A percentile compares a stretch with the other conserved stretches of the same genome.
Evolutionary conservation across 495 filamentous ascomycete species (phyloP).

Genomic region (Neurospora tetrasperma): DNA sequence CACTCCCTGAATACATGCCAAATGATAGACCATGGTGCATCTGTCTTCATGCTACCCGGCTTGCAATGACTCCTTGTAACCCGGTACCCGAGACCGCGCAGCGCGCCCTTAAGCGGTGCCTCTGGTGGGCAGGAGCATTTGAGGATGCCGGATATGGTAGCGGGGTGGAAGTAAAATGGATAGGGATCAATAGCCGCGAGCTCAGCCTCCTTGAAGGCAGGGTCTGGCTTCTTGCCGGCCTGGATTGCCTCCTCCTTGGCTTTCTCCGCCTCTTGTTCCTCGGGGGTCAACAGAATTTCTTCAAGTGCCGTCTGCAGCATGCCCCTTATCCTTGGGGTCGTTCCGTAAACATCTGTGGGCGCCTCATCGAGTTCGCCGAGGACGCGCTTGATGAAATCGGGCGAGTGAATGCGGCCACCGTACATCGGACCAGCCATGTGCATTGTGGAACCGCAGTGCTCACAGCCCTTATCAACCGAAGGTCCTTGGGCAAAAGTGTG

Average conservation of each 20-base stretch:
- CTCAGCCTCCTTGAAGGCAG: slow-evolving; percentile 34
- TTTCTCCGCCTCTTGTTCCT: slow-evolving; percentile 14
- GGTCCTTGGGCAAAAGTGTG: slow-evolving; percentile 63
- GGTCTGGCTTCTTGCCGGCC: slow-evolving; percentile 15
- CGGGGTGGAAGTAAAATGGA: slow-evolving; percentile 83
- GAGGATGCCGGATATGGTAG: slow-evolving; percentile 56
- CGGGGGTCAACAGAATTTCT: slow-evolving; percentile 40
- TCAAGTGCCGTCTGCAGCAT: slow-evolving; percentile 85
- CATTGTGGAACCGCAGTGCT: slow-evolving; percentile 77
- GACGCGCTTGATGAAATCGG: slow-evolving; percentile 66
- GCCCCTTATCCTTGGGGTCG: slow-evolving; percentile 69
- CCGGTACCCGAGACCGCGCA: slow-evolving; percentile 68
- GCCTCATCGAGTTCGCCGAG: slow-evolving; percentile 54
- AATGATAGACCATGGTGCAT: slow-evolving; percentile 77
- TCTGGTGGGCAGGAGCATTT: slow-evolving; percentile 67
- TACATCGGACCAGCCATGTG: slow-evolving; percentile 92
- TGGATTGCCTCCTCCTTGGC: slow-evolving; percentile 2
- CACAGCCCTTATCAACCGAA: slow-evolving; percentile 47
- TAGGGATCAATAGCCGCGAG: slow-evolving; percentile 52
- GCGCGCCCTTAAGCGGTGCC: slow-evolving; percentile 64
- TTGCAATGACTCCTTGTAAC: slow-evolving; percentile 78
- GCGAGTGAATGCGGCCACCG: slow-evolving; percentile 77
- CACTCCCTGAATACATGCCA: slow-evolving; percentile 96
- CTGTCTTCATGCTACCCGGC: slow-evolving; percentile 78
- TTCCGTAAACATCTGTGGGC: slow-evolving; percentile 59